Percentiles rank a stretch among this genome's conserved stretches.
Conservation (phyloP, 495 filamentous ascomycete genomes). For the Entonaema liquescens region DNA sequence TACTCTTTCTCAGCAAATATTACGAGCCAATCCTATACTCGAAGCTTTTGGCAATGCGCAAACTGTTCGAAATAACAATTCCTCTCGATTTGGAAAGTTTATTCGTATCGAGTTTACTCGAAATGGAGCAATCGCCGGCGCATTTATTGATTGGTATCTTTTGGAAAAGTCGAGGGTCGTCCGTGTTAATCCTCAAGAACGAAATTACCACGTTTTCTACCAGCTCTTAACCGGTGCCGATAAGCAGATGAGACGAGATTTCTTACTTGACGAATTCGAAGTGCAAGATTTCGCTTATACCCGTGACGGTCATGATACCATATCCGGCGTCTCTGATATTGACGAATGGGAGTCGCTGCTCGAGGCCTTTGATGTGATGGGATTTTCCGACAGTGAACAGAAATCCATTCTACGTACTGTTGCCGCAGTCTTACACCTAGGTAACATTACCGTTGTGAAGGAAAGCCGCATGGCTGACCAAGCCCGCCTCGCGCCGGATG, state of each 20-base stretch:
- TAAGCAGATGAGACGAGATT: slow-evolving; percentile 71
- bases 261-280: slow-evolving; percentile 74
- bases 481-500: slow-evolving; percentile 78
- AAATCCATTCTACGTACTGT: slow-evolving; percentile 82
- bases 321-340: slow-evolving; percentile 86
- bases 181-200: slow-evolving; percentile 81
- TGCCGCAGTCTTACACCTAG: slow-evolving; percentile 90
- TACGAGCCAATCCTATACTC: slow-evolving; percentile 95
- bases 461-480: slow-evolving; percentile 92
- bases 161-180: slow-evolving; percentile 97
- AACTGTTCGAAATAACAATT: slow-evolving; percentile 98
- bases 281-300: slow-evolving; percentile 93
- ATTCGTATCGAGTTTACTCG: slow-evolving; percentile 96
- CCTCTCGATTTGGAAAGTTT: slow-evolving; percentile 98
- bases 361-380: slow-evolving; percentile 95
- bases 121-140: slow-evolving; percentile 90
- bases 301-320: slow-evolving; percentile 85
- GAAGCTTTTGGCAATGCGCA: slow-evolving; percentile 99
- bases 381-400: slow-evolving; percentile 88
- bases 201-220: slow-evolving; percentile 99
- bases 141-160: slow-evolving; percentile 98
- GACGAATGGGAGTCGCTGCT: slow-evolving; percentile 91
- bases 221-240: slow-evolving; percentile 90
- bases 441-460: slow-evolving; percentile 87
- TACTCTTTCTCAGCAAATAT: slow-evolving; percentile 94